Base-by-base conservation (phyloP, 2,329 filamentous ascomycete genomes). In the Fusarium sp. region DNA sequence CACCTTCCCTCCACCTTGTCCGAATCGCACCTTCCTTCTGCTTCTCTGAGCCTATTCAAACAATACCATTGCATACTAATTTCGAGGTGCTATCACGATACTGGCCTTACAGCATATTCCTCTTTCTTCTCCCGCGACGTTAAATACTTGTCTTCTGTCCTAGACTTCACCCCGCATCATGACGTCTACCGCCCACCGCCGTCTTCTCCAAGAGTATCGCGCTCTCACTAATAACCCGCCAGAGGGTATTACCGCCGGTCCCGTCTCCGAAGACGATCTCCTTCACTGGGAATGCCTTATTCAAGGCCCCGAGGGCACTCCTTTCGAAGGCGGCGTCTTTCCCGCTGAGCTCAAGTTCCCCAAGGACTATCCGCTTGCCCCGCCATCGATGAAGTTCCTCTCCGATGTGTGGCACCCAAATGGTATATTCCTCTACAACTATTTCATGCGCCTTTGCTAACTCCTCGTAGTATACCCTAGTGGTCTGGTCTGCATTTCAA, bases 341-440 rank as follows among this genome's bases (percentile, higher is more conserved):
- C 93, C 94, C 40, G 96, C 96, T 25, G 94, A 97, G 80, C 88
- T 99, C 73, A 94, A 91, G 75, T 99, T 99, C 76, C 95, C 96
- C 8, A 92, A 92, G 76, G 96, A 99, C 80, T 99, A 99, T 76
- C 96, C 96, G n/a, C 87, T 98, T 8, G 92, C 94, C 72, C 96
- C 96, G 64, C 96, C 96, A 11, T 94, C 91, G 39, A 98, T 99
- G 95, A 93, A 91, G 79, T 99, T 99, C 79, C 84, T 96, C 51
- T 92, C 92, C 53, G 93, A 96, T 75, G 90, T 99, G 71, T 98
- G 94, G 89, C 96, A 99, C 83, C 96, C 96, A 0, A 99, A 99
- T 78, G 93, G 94, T 97, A 79, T 37, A 83, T 52, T 36, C 33
- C 48, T 46, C 56, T 33, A 31, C 47, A 11, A 10, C 25, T 23